Evolutionary conservation across 75 land plant genomes (phyloP), one percentile per base, ranked within the genome.

Genomic region (Pinus tabuliformis): DNA sequence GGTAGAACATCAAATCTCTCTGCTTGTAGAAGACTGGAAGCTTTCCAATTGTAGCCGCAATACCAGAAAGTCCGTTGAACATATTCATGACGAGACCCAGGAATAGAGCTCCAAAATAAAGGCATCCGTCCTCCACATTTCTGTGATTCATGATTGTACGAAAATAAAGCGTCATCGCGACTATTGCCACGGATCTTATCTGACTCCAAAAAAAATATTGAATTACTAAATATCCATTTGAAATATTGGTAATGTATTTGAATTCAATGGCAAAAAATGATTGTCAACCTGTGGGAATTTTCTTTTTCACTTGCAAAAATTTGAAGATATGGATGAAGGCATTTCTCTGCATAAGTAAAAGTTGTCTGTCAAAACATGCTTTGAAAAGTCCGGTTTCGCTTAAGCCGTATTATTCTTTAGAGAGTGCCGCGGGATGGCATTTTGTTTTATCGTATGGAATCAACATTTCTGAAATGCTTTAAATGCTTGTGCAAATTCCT

Each of bases 11-110:
- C 11, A 78, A 57, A 57, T 90, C 87, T 57, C 92, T 83, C 73
- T 90, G 92, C 85, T 90, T 90, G 84, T 89, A 90, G 75, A 87
- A 90, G 13, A 87, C 90, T 5, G 92, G 92, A 62, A 90, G 83
- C 24, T 76, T 76, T 5, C 2, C 13, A 9, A 85, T 79, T 3
- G 86, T 87, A 58, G 85, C 74, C 0, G 87, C 18, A 56, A 90
- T 60, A 54, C 87, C 89, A 16, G 83, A 58, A 58, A 83, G 58
- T n/a, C 92, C 89, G 45, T 85, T 90, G 78, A 90, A 90, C 87
- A 85, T 87, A 16, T 77, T 63, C 58, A 61, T 77, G 22, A 77
- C 22, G 13, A 87, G 75, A 0, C 59, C 73, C 20, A 85, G 85
- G 78, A 90, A 87, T 59, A 87, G 33, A 11, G 88, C 83, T 8